Evolutionary conservation across 176 grass and related monocot genomes (phyloP), one percentile per base, ranked within the genome.

Genomic region (Luzula sylvatica): DNA sequence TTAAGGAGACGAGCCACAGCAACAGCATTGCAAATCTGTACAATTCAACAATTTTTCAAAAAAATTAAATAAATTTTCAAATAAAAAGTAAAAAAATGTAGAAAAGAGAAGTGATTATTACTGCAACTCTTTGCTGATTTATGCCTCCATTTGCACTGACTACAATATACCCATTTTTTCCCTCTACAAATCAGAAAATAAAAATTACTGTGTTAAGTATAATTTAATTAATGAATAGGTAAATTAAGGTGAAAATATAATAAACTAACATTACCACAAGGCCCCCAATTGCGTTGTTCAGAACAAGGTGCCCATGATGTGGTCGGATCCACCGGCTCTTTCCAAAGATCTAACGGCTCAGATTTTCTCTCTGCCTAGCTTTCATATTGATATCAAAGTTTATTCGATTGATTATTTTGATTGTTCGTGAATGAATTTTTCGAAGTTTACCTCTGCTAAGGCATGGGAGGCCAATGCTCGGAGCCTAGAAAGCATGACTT

Each of bases 21-120:
- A 66, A 89, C 92, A 43, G 81, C 92, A 75, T 96, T 96, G 63
- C 92, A 96, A 42, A 89, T 96, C 92, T 96, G 85, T 78, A 61
- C 43, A 72, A 23, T 50, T 28, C 42, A 59, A 58, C 23, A 72
- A 59, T 23, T 22, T 44, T 8, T 0, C 26, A 38, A 68, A 25
- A 68, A 39, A 53, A 65, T 52, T 39, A 39, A 65, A 71, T 55
- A 46, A 42, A 5, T 50, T 42, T 42, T 56, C 24, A 17, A 59
- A 15, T 9, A 50, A 42, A 23, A 38, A 20, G 44, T 3, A 39
- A 18, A 23, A 59, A 18, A 22, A 66, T 15, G 44, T 3, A 39
- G 14, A 23, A 59, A 18, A 22, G 66, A 60, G 21, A 63, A 2
- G 70, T 70, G 22, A 14, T 61, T 75, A 84, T 89, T 68, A 96